phyloP scores from a whole-genome alignment of 257 asterid species.

The Penstemon newberryi region DNA sequence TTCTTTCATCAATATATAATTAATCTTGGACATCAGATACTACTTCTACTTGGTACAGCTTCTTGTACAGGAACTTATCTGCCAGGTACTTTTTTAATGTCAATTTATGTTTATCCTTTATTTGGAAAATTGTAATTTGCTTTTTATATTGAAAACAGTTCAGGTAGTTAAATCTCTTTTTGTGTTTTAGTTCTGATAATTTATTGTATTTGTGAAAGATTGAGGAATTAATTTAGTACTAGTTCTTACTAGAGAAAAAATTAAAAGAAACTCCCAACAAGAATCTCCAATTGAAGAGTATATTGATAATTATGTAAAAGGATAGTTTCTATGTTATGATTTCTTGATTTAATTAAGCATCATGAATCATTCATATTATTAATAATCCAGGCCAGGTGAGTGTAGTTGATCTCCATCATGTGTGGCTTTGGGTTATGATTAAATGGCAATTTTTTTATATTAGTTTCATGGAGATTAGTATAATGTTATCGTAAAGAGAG shows the following conservation, averaged over 20 bases:
- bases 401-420: no score
- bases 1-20: slow-evolving; percentile 12
- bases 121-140: neutral
- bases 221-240: neutral
- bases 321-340: neutral
- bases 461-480: neutral
- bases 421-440: neutral
- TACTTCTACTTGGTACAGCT: slow-evolving; percentile 9
- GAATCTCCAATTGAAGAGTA: neutral
- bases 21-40: slow-evolving; percentile 21
- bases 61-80: slow-evolving; percentile 27
- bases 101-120: neutral
- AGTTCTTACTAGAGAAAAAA: neutral
- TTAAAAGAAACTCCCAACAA: no score
- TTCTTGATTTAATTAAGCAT: neutral
- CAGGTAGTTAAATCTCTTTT: neutral
- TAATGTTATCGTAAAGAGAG: neutral
- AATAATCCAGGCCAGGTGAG: neutral
- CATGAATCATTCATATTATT: neutral
- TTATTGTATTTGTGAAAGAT: slow-evolving; percentile 8
- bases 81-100: slow-evolving; percentile 29
- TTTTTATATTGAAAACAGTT: neutral
- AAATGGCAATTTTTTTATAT: no score
- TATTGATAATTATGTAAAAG: neutral
- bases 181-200: neutral